Percentiles rank a stretch among this genome's conserved stretches.
These are phyloP conservation scores for Acer yangbiense DNA, from an alignment of 345 rosid genomes.

Conservation along the genomic window DNA sequence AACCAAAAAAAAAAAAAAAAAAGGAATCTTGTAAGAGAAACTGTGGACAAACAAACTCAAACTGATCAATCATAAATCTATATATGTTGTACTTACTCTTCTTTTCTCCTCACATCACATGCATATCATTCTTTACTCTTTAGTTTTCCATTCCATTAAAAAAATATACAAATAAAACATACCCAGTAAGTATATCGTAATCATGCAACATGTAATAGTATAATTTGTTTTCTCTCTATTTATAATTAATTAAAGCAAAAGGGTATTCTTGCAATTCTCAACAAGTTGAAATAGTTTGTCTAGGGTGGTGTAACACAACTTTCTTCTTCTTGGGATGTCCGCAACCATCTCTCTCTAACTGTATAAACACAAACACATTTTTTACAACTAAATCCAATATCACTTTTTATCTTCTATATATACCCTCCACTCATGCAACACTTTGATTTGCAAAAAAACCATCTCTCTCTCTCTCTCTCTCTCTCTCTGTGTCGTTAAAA, in stretches of 20 bases:
- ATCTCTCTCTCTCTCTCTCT: constrained; percentile 16
- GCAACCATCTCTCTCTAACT: constrained; percentile 39
- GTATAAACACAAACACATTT: constrained; percentile 19
- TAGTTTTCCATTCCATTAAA: background rate
- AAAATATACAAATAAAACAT: background rate
- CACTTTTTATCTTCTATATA: constrained; percentile 33
- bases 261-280: no score
- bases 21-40: background rate
- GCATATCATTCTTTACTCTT: constrained; percentile 18
- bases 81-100: background rate
- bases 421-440: constrained; percentile 47
- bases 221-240: no score
- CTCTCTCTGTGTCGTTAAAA: background rate
- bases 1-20: background rate
- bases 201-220: background rate
- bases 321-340: constrained; percentile 62
- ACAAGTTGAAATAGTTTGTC: background rate
- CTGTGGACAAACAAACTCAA: background rate
- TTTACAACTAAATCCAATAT: background rate
- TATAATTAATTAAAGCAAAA: no score
- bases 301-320: constrained; percentile 41
- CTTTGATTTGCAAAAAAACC: constrained; percentile 19
- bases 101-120: background rate
- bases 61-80: background rate
- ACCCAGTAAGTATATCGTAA: background rate